Evolutionary conservation across 2,329 filamentous ascomycete species (phyloP), one percentile per base, ranked within the genome.

Genomic region (Dactylellina parvicollis): DNA sequence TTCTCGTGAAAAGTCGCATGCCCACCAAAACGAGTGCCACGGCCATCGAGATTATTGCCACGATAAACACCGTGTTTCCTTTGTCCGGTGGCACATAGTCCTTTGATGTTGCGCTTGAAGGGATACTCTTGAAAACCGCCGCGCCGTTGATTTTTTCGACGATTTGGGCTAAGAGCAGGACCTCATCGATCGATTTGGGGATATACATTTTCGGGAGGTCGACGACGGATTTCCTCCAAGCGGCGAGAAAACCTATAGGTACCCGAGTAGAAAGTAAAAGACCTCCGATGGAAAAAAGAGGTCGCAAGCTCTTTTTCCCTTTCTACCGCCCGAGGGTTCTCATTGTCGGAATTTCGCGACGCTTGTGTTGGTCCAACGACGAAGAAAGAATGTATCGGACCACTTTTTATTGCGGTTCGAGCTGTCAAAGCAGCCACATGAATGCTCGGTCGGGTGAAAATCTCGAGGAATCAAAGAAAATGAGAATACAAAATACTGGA

Each of bases 281-380:
- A n/a, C 16, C 22, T 20, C 14, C n/a, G n/a, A n/a, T n/a, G n/a
- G 55, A 24, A 5, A 7, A 18, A 14, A 49, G 18, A 4, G 16
- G n/a, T n/a, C 32, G 18, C 34, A 4, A 34, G 5, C 32, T 20
- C 30, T 40, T 26, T 30, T 28, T 36, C 7, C n/a, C 60, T 47
- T 18, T 28, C 22, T 65, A 44, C 16, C 16, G 26, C 14, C 20
- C 22, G 30, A 36, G 24, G 16, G 12, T 30, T 50, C 32, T 26
- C 54, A 44, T 59, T 38, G 62, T 67, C 62, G 62, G 62, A 67
- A 59, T 54, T 20, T 59, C 38, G 62, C 62, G 62, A 67, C 62
- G 44, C 22, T 59, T 67, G 62, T 46, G 62, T 67, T 67, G 62
- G 16, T 28, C 16, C 1, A 22, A 26, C 16, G n/a, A 20, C 7